Evolutionary conservation across 1,284 basidiomycete genomes (phyloP).

Genomic region (Coniferiporia sulphurascens): DNA sequence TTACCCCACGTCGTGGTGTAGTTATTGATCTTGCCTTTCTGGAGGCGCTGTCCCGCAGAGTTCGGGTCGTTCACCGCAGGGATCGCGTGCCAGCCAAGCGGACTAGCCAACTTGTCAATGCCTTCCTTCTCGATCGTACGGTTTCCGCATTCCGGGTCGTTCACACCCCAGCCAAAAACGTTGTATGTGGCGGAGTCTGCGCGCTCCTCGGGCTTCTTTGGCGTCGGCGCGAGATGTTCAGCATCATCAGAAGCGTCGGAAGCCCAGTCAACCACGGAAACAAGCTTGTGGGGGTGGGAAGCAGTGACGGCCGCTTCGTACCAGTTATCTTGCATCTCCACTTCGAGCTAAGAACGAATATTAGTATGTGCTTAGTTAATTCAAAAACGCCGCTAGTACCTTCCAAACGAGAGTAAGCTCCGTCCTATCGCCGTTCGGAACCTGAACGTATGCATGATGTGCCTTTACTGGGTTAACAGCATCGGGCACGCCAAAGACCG

Average conservation of each 20-base stretch:
- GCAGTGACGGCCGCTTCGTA: slow-evolving; percentile 72
- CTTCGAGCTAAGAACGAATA: slow-evolving; percentile 52
- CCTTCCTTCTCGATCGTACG: slow-evolving; percentile 56
- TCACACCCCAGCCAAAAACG: slow-evolving; percentile 70
- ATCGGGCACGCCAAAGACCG: slow-evolving; percentile 61
- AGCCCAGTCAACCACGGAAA: slow-evolving; percentile 81
- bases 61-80: slow-evolving; percentile 55
- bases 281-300: slow-evolving; percentile 58
- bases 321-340: slow-evolving; percentile 87
- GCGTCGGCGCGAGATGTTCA: slow-evolving; percentile 25
- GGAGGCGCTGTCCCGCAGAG: slow-evolving; percentile 25
- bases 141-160: slow-evolving; percentile 64
- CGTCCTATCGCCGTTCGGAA: slow-evolving; percentile 47
- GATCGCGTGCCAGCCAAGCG: slow-evolving; percentile 83
- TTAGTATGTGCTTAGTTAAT: slow-evolving; percentile 3
- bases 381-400: slow-evolving; percentile 32
- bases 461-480: slow-evolving; percentile 70
- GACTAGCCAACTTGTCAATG: slow-evolving; percentile 71
- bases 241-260: slow-evolving; percentile 55
- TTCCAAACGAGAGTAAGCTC: slow-evolving; percentile 68
- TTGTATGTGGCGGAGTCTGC: slow-evolving; percentile 50
- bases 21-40: slow-evolving; percentile 45
- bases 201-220: slow-evolving; percentile 31
- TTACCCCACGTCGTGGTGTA: slow-evolving; percentile 86
- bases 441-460: slow-evolving; percentile 66